These are phyloP conservation scores for Xylaria digitata DNA, from an alignment of 2,329 filamentous ascomycete species.

Conservation along the genomic window DNA sequence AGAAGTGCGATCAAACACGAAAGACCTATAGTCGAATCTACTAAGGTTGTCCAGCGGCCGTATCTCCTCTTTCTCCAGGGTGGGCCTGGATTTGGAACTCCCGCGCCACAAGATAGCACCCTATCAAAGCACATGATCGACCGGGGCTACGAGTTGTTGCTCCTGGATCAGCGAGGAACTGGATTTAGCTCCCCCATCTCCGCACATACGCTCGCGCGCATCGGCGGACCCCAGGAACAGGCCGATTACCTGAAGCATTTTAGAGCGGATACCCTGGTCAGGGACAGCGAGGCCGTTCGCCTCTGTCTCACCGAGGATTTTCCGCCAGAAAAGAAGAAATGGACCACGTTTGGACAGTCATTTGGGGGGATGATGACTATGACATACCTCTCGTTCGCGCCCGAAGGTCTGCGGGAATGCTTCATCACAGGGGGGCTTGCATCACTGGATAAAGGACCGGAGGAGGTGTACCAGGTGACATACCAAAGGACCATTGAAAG, in stretches of 20 bases:
- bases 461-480: slow-evolving; percentile 79
- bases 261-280: slow-evolving; percentile 89
- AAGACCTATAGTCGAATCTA: slow-evolving; percentile 63
- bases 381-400: slow-evolving; percentile 85
- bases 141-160: slow-evolving; percentile 85
- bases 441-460: slow-evolving; percentile 76
- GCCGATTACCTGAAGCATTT: slow-evolving; percentile 85
- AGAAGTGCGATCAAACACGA: slow-evolving; percentile 77
- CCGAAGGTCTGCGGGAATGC: slow-evolving; percentile 80
- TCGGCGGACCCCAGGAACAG: slow-evolving; percentile 74
- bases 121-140: slow-evolving; percentile 78
- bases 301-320: slow-evolving; percentile 77
- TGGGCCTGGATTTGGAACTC: slow-evolving; percentile 83
- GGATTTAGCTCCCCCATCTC: slow-evolving; percentile 86
- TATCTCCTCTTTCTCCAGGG: slow-evolving; percentile 83
- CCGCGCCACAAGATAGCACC: slow-evolving; percentile 76
- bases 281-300: slow-evolving; percentile 87
- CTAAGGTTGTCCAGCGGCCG: slow-evolving; percentile 58
- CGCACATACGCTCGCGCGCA: slow-evolving; percentile 73
- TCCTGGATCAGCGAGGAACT: slow-evolving; percentile 91
- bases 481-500: slow-evolving; percentile 76
- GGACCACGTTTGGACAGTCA: slow-evolving; percentile 89
- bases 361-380: slow-evolving; percentile 90
- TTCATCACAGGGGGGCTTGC: slow-evolving; percentile 89
- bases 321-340: slow-evolving; percentile 76